Base-by-base conservation (phyloP, 2,329 filamentous ascomycete species). In the Akanthomyces muscarius region DNA sequence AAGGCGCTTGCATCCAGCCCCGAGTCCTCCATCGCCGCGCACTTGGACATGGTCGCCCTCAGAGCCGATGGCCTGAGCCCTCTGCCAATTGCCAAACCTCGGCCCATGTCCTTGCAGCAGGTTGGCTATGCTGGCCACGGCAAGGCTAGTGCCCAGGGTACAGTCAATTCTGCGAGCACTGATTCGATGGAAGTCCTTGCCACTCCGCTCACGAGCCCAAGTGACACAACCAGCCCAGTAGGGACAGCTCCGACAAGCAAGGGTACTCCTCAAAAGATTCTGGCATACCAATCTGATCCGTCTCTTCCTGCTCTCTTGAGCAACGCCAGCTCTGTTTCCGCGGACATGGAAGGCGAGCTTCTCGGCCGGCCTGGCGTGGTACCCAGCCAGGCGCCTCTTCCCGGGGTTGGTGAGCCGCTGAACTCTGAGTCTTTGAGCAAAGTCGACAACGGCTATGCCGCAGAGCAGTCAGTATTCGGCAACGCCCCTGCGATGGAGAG, bases 291-390 rank as follows among this genome's bases (percentile, higher is more conserved):
- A 62, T 88, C 86, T 3, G 86, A 88, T 59, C 86, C 85, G 0
- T 89, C 86, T 5, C 73, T 89, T 3, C 86, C 86, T 13, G 85
- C 86, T 7, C 75, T 88, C 8, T 77, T 88, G 13, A 88, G 86
- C 63, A 84, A 86, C 13, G 84, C 85, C 10, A 87, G 85, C 69
- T 89, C 86, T 2, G 80, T 88, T 11, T 88, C 85, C 16, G 84
- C 83, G 1, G 86, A 88, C 67, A 76, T 82, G 25, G 86, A 89
- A 65, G 83, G 81, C 1, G 86, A 88, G 55, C 83, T 86, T 45
- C 75, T 87, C 3, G 74, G 80, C 61, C 77, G 74, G 25, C 83
- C 82, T 11, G 81, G 79, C 5, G 74, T 78, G 6, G 74, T 83
- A 7, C 75, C 75, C 55, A 68, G 65, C 4, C 75, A 76, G 21